Evolutionary conservation across 2,329 filamentous ascomycete genomes (phyloP).

Genomic region (Arthrobotrys sinensis): DNA sequence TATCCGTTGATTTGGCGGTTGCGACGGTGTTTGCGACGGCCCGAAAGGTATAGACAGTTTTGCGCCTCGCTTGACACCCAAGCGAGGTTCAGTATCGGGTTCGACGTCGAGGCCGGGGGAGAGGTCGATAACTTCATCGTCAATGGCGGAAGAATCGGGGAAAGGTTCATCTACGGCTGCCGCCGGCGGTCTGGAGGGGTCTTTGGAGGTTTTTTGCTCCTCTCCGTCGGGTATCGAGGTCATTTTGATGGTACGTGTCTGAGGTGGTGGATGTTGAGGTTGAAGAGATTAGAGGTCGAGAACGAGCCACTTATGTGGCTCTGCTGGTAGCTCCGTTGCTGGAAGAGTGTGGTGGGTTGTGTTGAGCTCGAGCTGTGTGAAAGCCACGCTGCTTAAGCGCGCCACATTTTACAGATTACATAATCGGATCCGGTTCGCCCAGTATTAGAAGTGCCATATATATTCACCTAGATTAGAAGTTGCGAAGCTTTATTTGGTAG

Average conservation of each 20-base stretch:
- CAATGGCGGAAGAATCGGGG: conserved; percentile 55
- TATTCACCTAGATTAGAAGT: too few species aligned
- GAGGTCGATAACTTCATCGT: conserved; percentile 53
- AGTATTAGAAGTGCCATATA: too few species aligned
- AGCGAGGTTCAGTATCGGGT: conserved; percentile 49
- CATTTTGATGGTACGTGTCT: conserved; percentile 39
- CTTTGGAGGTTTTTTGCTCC: conserved; percentile 43
- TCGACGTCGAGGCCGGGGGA: conserved; percentile 47
- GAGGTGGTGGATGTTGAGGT: conserved; percentile 43
- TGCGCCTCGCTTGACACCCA: conserved; percentile 58
- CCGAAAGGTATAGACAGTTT: conserved; percentile 59
- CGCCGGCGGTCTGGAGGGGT: conserved; percentile 12
- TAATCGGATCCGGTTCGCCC: too few species aligned
- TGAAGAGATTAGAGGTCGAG: conserved; percentile 29
- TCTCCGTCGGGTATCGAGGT: conserved; percentile 54
- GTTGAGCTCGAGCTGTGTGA: neutral
- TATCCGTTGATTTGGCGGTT: conserved; percentile 32
- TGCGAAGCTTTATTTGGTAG: too few species aligned
- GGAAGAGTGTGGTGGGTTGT: neutral
- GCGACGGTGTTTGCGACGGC: conserved; percentile 32
- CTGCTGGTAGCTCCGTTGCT: conserved; percentile 13
- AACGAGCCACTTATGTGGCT: conserved; percentile 22
- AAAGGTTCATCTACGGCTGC: conserved; percentile 45
- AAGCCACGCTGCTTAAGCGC: neutral
- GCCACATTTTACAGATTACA: too few species aligned